A percentile compares a stretch with the other conserved stretches of the same genome.
Evolutionary conservation across 2,329 filamentous ascomycete species (phyloP).

Genomic region (Xylaria sp.): DNA sequence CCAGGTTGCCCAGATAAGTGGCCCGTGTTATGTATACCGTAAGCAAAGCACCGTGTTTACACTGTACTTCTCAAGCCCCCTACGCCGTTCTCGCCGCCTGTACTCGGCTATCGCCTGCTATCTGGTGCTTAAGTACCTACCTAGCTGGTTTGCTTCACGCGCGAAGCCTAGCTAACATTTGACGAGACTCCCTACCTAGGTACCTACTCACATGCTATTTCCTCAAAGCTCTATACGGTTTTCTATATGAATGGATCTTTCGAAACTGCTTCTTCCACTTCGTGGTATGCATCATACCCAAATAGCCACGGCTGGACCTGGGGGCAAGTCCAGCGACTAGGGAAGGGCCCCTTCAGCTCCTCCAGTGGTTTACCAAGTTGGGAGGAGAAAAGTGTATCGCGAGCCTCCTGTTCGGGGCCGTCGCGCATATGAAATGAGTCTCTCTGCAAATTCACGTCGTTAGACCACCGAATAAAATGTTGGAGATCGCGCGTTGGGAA

Average conservation of each 20-base stretch:
- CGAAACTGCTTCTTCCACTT: constrained; percentile 50
- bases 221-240: not conserved
- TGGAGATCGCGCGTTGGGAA: too few relatives aligned
- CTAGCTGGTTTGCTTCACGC: not conserved
- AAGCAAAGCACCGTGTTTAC: too few relatives aligned
- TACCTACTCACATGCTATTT: too few relatives aligned
- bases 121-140: too few relatives aligned
- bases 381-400: constrained; percentile 63
- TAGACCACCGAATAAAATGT: not conserved
- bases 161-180: not conserved
- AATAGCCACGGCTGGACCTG: constrained; percentile 68
- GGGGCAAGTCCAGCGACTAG: constrained; percentile 68
- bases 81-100: too few relatives aligned
- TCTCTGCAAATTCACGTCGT: constrained; percentile 42
- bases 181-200: not conserved
- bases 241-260: constrained; percentile 31
- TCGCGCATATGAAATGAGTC: constrained; percentile 58
- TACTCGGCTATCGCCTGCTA: too few relatives aligned
- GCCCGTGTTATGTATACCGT: not conserved
- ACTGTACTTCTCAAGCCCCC: too few relatives aligned
- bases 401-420: constrained; percentile 61
- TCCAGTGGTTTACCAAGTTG: constrained; percentile 61
- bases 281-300: constrained; percentile 65
- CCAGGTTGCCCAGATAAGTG: not conserved
- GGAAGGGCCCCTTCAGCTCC: constrained; percentile 60